These are phyloP conservation scores for Murraya paniculata DNA, from an alignment of 345 rosid species.

Conservation along the genomic window DNA sequence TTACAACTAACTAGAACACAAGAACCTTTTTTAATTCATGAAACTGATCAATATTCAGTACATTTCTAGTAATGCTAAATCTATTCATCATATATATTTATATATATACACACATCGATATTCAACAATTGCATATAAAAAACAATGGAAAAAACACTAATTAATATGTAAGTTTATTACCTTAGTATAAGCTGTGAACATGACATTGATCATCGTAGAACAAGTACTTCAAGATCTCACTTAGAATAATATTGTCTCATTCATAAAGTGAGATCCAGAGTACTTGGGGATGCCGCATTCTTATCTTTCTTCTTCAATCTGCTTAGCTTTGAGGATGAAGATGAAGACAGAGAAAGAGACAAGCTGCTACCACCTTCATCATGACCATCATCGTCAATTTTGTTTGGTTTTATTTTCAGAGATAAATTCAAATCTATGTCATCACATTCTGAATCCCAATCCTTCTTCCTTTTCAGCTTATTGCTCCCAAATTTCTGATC, in stretches of 20 bases:
- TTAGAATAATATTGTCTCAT: constrained; percentile 48
- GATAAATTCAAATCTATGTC: constrained; percentile 71
- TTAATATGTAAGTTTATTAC: background rate
- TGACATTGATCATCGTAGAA: background rate
- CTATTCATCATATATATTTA: background rate
- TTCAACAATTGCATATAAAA: background rate
- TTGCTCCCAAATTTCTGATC: constrained; percentile 24
- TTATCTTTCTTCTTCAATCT: constrained; percentile 31
- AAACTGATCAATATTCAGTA: background rate
- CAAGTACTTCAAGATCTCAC: constrained; percentile 81
- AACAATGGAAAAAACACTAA: background rate
- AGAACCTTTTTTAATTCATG: background rate
- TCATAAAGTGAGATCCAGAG: constrained; percentile 89
- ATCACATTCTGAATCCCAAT: constrained; percentile 18
- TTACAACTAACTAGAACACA: background rate
- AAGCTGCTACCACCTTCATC: constrained; percentile 32
- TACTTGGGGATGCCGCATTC: constrained; percentile 49
- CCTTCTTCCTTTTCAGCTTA: constrained; percentile 48
- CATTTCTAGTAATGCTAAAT: background rate
- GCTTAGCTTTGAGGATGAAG: constrained; percentile 42
- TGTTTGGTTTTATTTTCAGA: constrained; percentile 34
- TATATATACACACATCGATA: background rate
- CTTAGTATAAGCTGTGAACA: background rate
- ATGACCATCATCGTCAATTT: constrained; percentile 9
- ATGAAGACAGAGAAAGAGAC: constrained; percentile 66